Base-by-base conservation (phyloP, 2,329 filamentous ascomycete genomes). In the Fulvia fulva region DNA sequence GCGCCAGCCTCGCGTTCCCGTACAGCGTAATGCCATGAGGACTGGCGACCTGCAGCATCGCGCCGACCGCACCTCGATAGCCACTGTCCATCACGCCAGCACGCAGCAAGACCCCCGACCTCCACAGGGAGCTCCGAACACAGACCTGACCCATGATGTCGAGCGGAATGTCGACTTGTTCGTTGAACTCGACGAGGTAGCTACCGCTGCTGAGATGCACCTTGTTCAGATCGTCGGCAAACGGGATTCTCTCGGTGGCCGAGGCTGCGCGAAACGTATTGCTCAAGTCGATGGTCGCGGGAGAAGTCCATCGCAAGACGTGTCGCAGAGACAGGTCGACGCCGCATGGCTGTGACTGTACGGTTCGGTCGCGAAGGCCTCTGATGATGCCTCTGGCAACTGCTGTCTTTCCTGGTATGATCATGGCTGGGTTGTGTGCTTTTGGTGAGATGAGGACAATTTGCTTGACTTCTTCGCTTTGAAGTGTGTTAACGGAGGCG, bases 81-180 rank as follows among this genome's bases (percentile, higher is more conserved):
- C 76, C 77, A 22, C 70, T 69, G 61, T 79, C 76, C 47, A 78
- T 68, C 2, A 78, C 75, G 1, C 76, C 76, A 9, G 76, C 74
- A 32, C 55, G 62, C 14, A 78, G 55, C 0, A 65, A 46, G 0
- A 71, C 73, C 0, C 77, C 76, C 12, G 74, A 77, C 2, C 76
- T 64, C 59, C 70, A 79, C 2, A 79, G 64, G 2, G 76, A 78
- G 12, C 69, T 73, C 23, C 77, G 62, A 1, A 70, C 65, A 11
- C 75, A 75, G 2, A 78, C 57, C 37, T 69, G 68, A 0, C 68
- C 76, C 76, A 78, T 78, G 54, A 67, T 65, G 60, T 76, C 65
- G 0, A 68, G 67, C 12, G 76, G 76, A 21, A 78, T 68, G 2
- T 67, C 53, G 21, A 78, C 72, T 0, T 64, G 70, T 58, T 79